A percentile compares a stretch with the other conserved stretches of the same genome.
phyloP scores from a whole-genome alignment of 768 basidiomycete species.

The Termitomyces eurrhizus region DNA sequence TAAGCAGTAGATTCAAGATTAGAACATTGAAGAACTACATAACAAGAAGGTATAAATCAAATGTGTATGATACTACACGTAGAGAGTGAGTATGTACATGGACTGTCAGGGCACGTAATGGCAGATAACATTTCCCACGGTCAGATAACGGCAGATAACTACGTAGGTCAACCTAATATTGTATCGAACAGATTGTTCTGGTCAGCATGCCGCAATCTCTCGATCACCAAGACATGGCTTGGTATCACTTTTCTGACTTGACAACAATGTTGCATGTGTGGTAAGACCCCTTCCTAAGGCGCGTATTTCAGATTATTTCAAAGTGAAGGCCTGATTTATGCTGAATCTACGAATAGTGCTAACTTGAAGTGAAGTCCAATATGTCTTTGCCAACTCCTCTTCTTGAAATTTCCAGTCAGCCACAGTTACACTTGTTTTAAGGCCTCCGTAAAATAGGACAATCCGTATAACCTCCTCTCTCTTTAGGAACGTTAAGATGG shows the following conservation, averaged over 20 bases:
- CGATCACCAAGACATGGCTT: neutral
- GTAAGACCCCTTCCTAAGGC: neutral
- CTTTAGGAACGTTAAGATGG: constrained; percentile 2
- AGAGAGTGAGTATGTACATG: too few relatives aligned
- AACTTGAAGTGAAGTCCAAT: neutral
- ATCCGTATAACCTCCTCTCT: neutral
- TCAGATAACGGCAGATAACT: too few relatives aligned
- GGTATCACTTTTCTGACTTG: neutral
- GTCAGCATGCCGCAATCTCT: neutral
- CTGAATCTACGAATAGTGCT: neutral
- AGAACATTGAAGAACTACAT: too few relatives aligned
- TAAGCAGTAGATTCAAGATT: too few relatives aligned
- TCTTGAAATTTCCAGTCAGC: neutral
- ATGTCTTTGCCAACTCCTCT: neutral
- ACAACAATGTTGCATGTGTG: too few relatives aligned
- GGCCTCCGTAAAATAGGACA: neutral
- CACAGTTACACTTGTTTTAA: neutral
- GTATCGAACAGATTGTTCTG: too few relatives aligned
- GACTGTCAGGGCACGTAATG: too few relatives aligned
- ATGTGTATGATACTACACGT: too few relatives aligned
- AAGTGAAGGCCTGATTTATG: neutral
- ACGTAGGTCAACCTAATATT: too few relatives aligned
- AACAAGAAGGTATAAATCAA: too few relatives aligned
- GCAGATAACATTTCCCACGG: too few relatives aligned
- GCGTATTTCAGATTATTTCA: neutral